Percentiles rank a stretch among this genome's conserved stretches.
Evolutionary conservation across 2,329 filamentous ascomycete genomes (phyloP).

Genomic region (Sordariomycetes sp.): DNA sequence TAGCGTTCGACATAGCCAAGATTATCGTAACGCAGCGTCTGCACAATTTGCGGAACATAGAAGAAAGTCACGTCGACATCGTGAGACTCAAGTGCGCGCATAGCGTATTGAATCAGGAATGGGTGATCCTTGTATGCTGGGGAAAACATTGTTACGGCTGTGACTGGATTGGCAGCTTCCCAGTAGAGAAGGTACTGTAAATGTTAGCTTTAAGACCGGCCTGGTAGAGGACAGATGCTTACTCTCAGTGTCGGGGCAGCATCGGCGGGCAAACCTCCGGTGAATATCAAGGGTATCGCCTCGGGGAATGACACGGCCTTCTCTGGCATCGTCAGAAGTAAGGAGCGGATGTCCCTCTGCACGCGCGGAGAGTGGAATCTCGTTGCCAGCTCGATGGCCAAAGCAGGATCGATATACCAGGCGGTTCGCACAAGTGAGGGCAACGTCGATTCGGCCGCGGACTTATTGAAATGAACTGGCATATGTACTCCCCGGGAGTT

Average conservation of each 20-base stretch:
- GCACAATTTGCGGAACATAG: conserved; percentile 96
- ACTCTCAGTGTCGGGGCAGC: conserved; percentile 75
- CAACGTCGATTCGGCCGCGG: conserved; percentile 34
- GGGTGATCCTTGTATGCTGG: conserved; percentile 87
- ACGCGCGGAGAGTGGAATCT: conserved; percentile 72
- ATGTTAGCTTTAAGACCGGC: neutral
- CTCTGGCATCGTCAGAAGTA: conserved; percentile 75
- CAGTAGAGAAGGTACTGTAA: conserved; percentile 86
- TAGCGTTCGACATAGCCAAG: conserved; percentile 94
- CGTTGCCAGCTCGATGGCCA: conserved; percentile 77
- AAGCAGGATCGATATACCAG: conserved; percentile 74
- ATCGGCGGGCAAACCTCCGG: conserved; percentile 66
- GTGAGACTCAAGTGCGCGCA: conserved; percentile 88
- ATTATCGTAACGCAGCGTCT: conserved; percentile 84
- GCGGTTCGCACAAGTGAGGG: conserved; percentile 66
- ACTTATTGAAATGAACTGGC: conserved; percentile 15
- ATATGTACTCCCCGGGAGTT: conserved; percentile 38
- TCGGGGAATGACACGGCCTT: conserved; percentile 75
- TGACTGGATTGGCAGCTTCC: conserved; percentile 85
- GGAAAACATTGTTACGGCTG: conserved; percentile 86
- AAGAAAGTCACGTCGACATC: conserved; percentile 98
- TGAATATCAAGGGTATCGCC: conserved; percentile 74
- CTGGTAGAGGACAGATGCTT: conserved; percentile 9
- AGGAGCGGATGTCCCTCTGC: conserved; percentile 65
- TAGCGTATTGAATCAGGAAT: conserved; percentile 91